These are phyloP conservation scores for Agarophyton chilense DNA, from an alignment of 23 red algal species.

Conservation along the genomic window DNA sequence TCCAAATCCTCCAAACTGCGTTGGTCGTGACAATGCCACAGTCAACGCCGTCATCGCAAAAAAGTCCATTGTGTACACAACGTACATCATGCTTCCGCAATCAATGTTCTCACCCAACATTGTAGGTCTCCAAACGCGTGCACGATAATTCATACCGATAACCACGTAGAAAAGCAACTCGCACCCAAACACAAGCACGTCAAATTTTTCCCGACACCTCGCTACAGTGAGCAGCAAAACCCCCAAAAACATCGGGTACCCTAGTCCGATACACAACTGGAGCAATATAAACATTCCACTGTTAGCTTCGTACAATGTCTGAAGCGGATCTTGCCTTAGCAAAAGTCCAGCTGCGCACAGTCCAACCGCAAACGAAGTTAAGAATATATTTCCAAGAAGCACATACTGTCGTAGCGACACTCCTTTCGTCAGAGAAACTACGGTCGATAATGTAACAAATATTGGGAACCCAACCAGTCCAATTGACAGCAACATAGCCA, in stretches of 20 bases:
- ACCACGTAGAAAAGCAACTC: conserved; percentile 61
- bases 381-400: conserved; percentile 65
- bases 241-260: conserved; percentile 41
- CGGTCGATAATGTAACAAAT: conserved; percentile 57
- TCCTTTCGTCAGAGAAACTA: conserved; percentile 42
- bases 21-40: conserved; percentile 27
- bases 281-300: conserved; percentile 45
- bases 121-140: conserved; percentile 51
- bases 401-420: conserved; percentile 63
- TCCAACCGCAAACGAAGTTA: conserved; percentile 51
- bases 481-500: conserved; percentile 42
- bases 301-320: conserved; percentile 61
- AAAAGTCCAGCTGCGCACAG: conserved; percentile 45
- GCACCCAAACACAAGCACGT: conserved; percentile 68
- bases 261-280: conserved; percentile 30
- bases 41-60: conserved; percentile 60
- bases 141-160: conserved; percentile 51
- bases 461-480: conserved; percentile 56
- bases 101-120: conserved; percentile 61
- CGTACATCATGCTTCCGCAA: conserved; percentile 58
- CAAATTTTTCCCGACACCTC: conserved; percentile 8
- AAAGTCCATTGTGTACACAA: conserved; percentile 67
- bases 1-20: background rate
- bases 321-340: conserved; percentile 58
- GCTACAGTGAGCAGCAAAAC: conserved; percentile 24